Percentiles rank a stretch among this genome's conserved stretches.
Conservation (phyloP, 495 filamentous ascomycete species). For the Podospora bellae-mahoneyi region DNA sequence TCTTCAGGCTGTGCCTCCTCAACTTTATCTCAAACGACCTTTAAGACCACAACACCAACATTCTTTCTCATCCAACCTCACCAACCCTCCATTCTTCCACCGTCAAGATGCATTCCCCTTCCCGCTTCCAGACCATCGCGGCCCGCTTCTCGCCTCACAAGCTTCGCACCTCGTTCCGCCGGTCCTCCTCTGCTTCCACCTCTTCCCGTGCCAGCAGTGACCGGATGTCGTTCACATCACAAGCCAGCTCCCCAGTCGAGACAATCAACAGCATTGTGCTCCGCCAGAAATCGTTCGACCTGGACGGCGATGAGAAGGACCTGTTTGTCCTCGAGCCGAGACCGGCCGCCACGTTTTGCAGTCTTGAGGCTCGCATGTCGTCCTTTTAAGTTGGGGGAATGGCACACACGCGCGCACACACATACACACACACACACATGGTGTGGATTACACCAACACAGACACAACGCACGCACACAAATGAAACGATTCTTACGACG, state of each 20-base stretch:
- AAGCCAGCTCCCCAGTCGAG: constrained; percentile 41
- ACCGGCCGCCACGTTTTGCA: constrained; percentile 53
- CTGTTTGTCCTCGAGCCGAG: constrained; percentile 52
- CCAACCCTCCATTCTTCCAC: not conserved
- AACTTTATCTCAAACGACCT: constrained; percentile 12
- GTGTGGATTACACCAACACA: constrained; percentile 3
- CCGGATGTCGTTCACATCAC: constrained; percentile 41
- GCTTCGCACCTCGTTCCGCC: constrained; percentile 50
- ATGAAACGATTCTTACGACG: constrained; percentile 4
- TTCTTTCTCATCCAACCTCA: constrained; percentile 1
- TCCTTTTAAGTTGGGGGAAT: constrained; percentile 22
- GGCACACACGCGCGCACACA: too few species aligned
- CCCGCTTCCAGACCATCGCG: constrained; percentile 51
- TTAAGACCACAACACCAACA: not conserved
- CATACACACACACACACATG: not conserved
- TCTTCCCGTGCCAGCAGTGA: constrained; percentile 38
- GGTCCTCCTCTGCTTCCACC: constrained; percentile 41
- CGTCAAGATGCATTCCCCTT: constrained; percentile 39
- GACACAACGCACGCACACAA: not conserved
- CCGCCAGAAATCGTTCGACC: constrained; percentile 43
- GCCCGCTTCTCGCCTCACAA: constrained; percentile 44
- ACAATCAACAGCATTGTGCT: constrained; percentile 53
- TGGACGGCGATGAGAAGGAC: constrained; percentile 50
- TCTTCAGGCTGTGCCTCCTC: constrained; percentile 42
- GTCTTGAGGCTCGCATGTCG: constrained; percentile 53